Conservation (phyloP, 2,329 filamentous ascomycete species). For the Colletotrichum tropicale region DNA sequence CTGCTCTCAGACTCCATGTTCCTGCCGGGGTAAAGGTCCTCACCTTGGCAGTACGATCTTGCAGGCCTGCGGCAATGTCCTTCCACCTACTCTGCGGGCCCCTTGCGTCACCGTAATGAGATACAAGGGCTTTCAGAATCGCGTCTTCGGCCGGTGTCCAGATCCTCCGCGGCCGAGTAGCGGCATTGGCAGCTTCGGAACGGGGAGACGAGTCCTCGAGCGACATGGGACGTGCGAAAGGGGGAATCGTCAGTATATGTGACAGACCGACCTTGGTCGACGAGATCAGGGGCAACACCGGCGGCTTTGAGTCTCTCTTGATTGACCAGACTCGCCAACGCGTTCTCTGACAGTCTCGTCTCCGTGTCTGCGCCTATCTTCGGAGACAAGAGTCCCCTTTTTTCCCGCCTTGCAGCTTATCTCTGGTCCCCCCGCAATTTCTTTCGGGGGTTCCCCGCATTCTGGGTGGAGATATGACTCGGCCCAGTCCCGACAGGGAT, state of each 20-base stretch:
- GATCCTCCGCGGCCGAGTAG: conserved; percentile 21
- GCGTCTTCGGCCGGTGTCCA: conserved; percentile 31
- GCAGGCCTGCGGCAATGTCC: conserved; percentile 27
- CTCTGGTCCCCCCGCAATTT: neutral
- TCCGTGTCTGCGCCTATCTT: neutral
- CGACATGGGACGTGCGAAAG: neutral
- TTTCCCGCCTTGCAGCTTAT: neutral
- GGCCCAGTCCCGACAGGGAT: neutral
- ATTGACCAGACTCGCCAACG: neutral
- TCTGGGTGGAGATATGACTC: neutral
- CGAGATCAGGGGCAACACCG: neutral
- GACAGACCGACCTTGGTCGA: neutral
- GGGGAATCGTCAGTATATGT: neutral
- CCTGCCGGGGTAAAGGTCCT: neutral
- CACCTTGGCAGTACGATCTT: conserved; percentile 24
- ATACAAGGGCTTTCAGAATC: conserved; percentile 28
- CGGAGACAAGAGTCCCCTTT: neutral
- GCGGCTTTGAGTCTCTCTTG: neutral
- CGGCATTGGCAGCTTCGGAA: neutral
- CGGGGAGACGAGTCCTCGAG: neutral
- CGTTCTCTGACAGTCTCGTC: neutral
- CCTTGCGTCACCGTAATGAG: conserved; percentile 28
- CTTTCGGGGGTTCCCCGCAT: neutral
- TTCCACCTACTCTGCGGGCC: conserved; percentile 31
- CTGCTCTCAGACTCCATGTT: neutral